Percentiles rank a stretch among this genome's conserved stretches.
These are phyloP conservation scores for Decorospora gaudefroyi DNA, from an alignment of 2,329 filamentous ascomycete genomes.

Conservation along the genomic window DNA sequence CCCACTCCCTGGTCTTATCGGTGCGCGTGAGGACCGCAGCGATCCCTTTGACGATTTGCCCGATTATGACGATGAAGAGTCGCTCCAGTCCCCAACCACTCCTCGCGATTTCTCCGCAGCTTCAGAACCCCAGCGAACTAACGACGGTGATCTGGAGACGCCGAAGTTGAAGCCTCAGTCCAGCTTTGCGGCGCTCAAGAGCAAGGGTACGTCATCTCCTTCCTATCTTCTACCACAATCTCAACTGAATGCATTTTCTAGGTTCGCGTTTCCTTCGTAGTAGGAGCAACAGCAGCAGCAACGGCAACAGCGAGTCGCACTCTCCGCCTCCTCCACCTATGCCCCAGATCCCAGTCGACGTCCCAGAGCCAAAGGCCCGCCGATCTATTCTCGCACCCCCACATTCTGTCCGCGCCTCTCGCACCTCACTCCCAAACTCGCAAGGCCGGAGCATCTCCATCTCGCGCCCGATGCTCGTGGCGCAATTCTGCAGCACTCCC, in stretches of 20 bases:
- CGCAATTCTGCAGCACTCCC: constrained; percentile 4
- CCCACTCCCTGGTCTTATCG: neutral
- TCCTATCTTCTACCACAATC: neutral
- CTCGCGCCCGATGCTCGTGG: constrained; percentile 18
- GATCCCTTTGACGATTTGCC: constrained; percentile 1
- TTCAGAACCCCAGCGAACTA: neutral
- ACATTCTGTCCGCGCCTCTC: constrained; percentile 6
- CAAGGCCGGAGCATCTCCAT: constrained; percentile 12
- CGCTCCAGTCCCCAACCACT: neutral
- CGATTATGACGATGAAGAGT: neutral
- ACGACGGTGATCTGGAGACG: constrained; percentile 1
- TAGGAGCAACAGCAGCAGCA: neutral
- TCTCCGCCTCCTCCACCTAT: constrained; percentile 20
- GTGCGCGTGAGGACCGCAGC: neutral
- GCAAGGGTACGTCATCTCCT: constrained; percentile 15
- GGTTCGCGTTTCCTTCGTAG: constrained; percentile 26
- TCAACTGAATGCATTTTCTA: constrained; percentile 1
- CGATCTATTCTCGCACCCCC: constrained; percentile 4
- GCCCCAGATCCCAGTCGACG: constrained; percentile 21
- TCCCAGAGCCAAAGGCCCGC: constrained; percentile 2
- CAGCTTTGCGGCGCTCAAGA: constrained; percentile 19
- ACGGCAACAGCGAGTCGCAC: too few relatives aligned
- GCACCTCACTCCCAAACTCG: constrained; percentile 3
- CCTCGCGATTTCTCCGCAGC: neutral
- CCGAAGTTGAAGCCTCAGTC: constrained; percentile 14